Base-by-base conservation (phyloP, 305 asterid genomes). In the Solanum chacoense region DNA sequence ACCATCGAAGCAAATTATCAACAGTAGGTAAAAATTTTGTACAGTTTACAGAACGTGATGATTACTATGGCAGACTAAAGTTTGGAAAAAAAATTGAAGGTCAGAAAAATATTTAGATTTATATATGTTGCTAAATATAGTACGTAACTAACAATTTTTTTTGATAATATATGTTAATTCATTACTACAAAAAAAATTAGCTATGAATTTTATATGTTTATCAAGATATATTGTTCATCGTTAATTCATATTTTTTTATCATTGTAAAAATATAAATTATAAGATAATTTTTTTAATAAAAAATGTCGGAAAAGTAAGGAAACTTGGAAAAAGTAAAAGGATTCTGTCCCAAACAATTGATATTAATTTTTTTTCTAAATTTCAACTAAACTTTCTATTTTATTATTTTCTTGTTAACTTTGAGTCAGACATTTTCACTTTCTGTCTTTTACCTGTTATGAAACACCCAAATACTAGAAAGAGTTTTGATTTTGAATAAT, bases 401-500 rank as follows among this genome's bases (percentile, higher is more conserved):
- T 42, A 87, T 40, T 42, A 32, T 63, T 87, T 31, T 38, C 42
- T 37, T 83, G 40, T 71, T 72, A 40, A 36, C 37, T 40, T 85
- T 42, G 88, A 59, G 18, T 86, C 92, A 90, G 93, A 93, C 90
- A 88, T 80, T 22, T 87, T 88, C 92, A 91, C 94, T 94, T 93
- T 93, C 87, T 92, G 94, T 93, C 94, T 59, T 91, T 93, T 91
- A 69, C 87, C 93, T 93, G 96, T 89, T 88, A 92, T 89, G 93
- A 91, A 95, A 94, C 94, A 93, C 95, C 95, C 98, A 93, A 91
- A 93, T 92, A 90, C 92, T 67, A 71, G 88, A 93, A 91, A 92
- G 91, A 16, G 20, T 59, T 59, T 59, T 59, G 26, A 59, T 59
- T 59, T 81, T 89, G 88, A 89, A 35, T 7, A 89, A 35, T 7